Evolutionary conservation across 176 grass and related monocot genomes (phyloP).

Genomic region (Lolium multiflorum): DNA sequence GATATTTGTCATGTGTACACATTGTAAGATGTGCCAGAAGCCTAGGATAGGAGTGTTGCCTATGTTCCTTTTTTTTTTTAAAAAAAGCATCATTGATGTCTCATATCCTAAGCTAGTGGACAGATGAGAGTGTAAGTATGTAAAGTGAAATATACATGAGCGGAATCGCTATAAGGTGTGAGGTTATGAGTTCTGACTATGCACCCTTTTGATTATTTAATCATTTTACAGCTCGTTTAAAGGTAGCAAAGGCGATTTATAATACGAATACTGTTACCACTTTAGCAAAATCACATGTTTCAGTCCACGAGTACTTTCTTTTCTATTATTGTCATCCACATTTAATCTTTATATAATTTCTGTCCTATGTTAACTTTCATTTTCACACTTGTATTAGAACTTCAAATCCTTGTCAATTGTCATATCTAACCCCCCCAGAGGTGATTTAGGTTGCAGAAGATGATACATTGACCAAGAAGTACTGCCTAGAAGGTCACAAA

Average conservation of each 20-base stretch:
- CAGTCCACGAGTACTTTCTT: not conserved
- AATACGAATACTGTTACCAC: slow-evolving; percentile 11
- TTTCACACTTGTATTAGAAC: slow-evolving; percentile 27
- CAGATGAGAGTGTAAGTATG: slow-evolving; percentile 10
- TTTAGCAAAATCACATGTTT: slow-evolving; percentile 37
- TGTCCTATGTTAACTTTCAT: not conserved
- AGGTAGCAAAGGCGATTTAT: slow-evolving; percentile 9
- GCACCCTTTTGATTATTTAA: not conserved
- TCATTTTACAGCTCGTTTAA: slow-evolving; percentile 16
- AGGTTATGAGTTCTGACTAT: slow-evolving; percentile 1
- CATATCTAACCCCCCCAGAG: slow-evolving; percentile 25
- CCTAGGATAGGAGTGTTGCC: not conserved
- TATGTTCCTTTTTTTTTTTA: slow-evolving; percentile 14
- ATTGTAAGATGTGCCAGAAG: slow-evolving; percentile 20
- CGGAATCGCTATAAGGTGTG: not conserved
- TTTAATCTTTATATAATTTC: slow-evolving; percentile 26
- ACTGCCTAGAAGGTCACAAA: slow-evolving; percentile 72
- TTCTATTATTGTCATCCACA: not conserved
- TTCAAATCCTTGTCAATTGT: slow-evolving; percentile 8
- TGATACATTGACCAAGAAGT: slow-evolving; percentile 65
- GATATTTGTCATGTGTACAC: slow-evolving; percentile 5
- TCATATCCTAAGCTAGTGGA: slow-evolving; percentile 21
- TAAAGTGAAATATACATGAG: not conserved
- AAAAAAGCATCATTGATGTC: not conserved
- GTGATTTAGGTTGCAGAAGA: slow-evolving; percentile 81